Evolutionary conservation across 805 yeast species (phyloP), one percentile per base, ranked within the genome.

Genomic region (Komagataella ulmi): DNA sequence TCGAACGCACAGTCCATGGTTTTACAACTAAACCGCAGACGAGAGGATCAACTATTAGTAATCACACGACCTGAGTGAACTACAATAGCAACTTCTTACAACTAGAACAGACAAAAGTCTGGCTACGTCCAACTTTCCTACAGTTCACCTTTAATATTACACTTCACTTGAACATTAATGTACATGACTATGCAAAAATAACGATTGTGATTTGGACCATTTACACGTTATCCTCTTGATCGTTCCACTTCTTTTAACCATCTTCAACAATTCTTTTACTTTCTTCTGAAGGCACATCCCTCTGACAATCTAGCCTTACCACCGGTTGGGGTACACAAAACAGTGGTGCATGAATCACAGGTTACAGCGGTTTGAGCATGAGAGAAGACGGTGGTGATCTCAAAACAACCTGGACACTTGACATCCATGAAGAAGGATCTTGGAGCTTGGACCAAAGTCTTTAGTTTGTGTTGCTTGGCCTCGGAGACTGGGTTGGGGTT

Each of bases 301-400:
- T 95, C 99, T 65, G 98, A 89, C 74, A 93, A 83, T 78, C 85
- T 89, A 71, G 98, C 97, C 84, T 93, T 93, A 82, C 99, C 99
- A 83, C 99, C 99, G 62, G 97, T 85, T 73, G 99, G 99, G 70
- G 95, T 85, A 79, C 98, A 90, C 71, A 93, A 85, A 61, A 93
- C 97, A 62, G 97, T 88, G 63, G 98, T 84, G 80, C 99, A 93
- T 53, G 95, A 83, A 71, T 95, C 98, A 83, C 99, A 93, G 69
- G 97, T 86, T 69, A 93, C 99, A 68, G 97, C 98, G 67, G 99
- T 93, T 82, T 93, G 99, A 64, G 99, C 98, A 77, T 93, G 99
- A 60, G 98, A 91, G 86, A 93, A 93, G 63, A 93, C 97, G 65
- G 97, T 91, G 76, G 99, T 89, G 80, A 93, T 93, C 84, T 84